Percentiles rank a stretch among this genome's conserved stretches.
Conservation (phyloP, 306 rosid genomes). For the Casuarina cunninghamiana region DNA sequence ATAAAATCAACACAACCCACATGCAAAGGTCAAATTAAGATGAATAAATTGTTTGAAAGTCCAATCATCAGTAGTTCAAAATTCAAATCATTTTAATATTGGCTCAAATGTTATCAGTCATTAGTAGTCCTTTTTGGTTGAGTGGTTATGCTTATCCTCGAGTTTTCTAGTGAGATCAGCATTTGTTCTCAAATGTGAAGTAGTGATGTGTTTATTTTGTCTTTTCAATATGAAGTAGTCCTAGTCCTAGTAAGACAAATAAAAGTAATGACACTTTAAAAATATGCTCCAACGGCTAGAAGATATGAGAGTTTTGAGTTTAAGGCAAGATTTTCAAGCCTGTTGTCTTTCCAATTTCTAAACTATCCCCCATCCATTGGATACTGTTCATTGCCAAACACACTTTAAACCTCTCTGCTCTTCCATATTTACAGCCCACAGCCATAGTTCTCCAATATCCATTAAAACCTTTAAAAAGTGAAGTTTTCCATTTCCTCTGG, state of each 20-base stretch:
- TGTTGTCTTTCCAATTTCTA: neutral
- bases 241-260: neutral
- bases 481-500: neutral
- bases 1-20: neutral
- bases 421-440: neutral
- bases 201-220: neutral
- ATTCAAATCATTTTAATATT: neutral
- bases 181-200: neutral
- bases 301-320: neutral
- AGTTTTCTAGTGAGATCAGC: neutral
- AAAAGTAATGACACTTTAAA: neutral
- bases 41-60: neutral
- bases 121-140: neutral
- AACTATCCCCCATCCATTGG: neutral
- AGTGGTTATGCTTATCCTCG: neutral
- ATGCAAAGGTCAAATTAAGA: neutral
- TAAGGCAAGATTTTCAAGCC: neutral
- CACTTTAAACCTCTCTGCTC: neutral
- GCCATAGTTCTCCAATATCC: neutral
- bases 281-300: neutral
- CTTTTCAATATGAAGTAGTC: neutral
- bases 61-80: neutral
- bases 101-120: neutral
- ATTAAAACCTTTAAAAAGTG: neutral
- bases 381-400: neutral